These are phyloP conservation scores for Jamesozyma rosinii DNA, from an alignment of 805 yeast species.

Conservation along the genomic window DNA sequence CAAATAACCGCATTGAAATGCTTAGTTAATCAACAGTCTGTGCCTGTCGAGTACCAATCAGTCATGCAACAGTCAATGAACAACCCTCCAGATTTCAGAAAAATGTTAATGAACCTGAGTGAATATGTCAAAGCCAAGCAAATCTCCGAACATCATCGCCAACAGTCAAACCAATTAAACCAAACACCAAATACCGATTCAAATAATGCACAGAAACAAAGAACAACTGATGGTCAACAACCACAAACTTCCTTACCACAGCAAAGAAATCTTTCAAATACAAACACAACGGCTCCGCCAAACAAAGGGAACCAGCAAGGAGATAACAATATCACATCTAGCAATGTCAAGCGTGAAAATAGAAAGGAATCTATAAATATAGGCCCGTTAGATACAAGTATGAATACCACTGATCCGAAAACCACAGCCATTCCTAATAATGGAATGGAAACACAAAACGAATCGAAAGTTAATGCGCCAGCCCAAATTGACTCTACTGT, in stretches of 20 bases:
- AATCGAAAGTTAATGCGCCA: background rate
- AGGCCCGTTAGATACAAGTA: background rate
- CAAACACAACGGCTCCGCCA: background rate
- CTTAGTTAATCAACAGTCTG: conserved; percentile 24
- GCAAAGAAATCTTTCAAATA: background rate
- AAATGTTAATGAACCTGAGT: conserved; percentile 23
- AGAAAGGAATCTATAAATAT: background rate
- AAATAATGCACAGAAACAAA: background rate
- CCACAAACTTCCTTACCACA: background rate
- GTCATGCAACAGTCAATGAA: conserved; percentile 26
- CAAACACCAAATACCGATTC: background rate
- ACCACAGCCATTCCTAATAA: too few relatives aligned
- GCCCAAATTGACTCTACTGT: background rate
- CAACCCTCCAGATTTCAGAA: conserved; percentile 28
- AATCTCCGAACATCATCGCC: conserved; percentile 1
- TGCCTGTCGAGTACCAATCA: conserved; percentile 22
- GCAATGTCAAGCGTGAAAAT: background rate
- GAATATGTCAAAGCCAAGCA: conserved; percentile 21
- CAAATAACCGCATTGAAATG: conserved; percentile 30
- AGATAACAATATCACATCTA: background rate
- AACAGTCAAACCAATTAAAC: background rate
- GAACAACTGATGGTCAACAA: background rate
- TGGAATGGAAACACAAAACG: background rate
- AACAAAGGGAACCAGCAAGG: background rate
- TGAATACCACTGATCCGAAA: background rate